Base-by-base conservation (phyloP, 306 rosid genomes). In the Astragalus glycyphyllos region DNA sequence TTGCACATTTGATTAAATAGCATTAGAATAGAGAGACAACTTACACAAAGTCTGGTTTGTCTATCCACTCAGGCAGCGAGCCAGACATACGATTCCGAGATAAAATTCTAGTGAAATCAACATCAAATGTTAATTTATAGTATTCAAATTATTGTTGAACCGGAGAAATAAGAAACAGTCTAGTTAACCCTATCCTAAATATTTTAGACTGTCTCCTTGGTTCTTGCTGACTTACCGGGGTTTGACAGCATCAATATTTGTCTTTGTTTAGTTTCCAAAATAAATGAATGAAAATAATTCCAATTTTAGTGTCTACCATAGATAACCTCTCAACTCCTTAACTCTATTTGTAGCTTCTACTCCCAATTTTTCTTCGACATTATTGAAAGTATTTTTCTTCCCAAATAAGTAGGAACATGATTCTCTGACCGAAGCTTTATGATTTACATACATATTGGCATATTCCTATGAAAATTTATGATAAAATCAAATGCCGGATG, bases 11-110 rank as follows among this genome's bases (percentile, higher is more conserved):
- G 11, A 58, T 13, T 16, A 14, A n/a, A 46, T 11, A 66, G 62
- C 46, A 65, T 49, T 58, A 48, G 65, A 53, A 69, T 58, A 48
- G 65, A 53, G 73, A 76, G 72, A 48, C 15, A 57, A 69, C 95
- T 86, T 77, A 88, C 96, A 77, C 73, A 31, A 32, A 37, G 29
- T 40, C 6, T 44, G 71, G 82, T n/a, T 57, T 66, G 8, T 50
- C 51, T 49, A 69, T 42, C 90, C 85, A 86, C 4, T 16, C 13
- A 35, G 87, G 89, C 75, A 80, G 73, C 0, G 51, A 2, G 79
- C 96, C 96, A 34, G 77, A 53, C 5, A 91, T 67, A 73, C 38
- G 14, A 79, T 91, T 88, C 80, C 87, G 88, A 41, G 86, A 79
- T 70, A 91, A 84, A 83, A 76, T 69, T 67, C 97, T 58, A 41